Evolutionary conservation across 2,329 filamentous ascomycete genomes (phyloP).

Genomic region (Davidsoniella neocaledoniae): DNA sequence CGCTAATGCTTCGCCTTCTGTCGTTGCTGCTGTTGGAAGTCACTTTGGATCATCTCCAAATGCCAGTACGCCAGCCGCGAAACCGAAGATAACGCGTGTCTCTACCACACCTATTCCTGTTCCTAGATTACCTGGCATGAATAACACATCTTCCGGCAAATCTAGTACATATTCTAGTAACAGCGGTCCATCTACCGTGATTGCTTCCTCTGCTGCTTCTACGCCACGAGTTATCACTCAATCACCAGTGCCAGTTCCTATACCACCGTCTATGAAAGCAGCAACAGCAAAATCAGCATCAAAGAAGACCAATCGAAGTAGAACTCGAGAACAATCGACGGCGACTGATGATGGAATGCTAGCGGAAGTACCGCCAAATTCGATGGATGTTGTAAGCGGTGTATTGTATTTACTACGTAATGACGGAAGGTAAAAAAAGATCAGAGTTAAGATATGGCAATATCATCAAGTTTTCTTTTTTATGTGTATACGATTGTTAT

Average conservation of each 20-base stretch:
- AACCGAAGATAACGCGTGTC: constrained; percentile 13
- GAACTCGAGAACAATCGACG: not conserved
- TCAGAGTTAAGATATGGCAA: too few species aligned
- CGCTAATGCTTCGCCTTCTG: not conserved
- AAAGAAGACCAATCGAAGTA: not conserved
- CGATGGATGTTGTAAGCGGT: constrained; percentile 33
- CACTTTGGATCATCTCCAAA: not conserved
- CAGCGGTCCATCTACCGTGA: too few species aligned
- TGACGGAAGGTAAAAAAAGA: too few species aligned
- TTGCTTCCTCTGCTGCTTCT: not conserved
- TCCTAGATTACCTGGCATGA: constrained; percentile 13
- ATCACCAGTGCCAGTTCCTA: not conserved
- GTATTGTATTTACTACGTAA: constrained; percentile 24
- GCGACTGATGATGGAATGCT: constrained; percentile 19
- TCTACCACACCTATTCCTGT: constrained; percentile 20
- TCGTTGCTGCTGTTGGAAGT: not conserved
- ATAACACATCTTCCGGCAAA: not conserved
- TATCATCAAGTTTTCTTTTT: too few species aligned
- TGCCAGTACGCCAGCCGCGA: not conserved
- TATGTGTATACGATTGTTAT: too few species aligned
- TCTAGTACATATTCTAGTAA: constrained; percentile 1
- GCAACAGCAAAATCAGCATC: not conserved
- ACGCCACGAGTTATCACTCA: constrained; percentile 8
- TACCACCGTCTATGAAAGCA: not conserved
- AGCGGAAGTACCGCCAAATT: constrained; percentile 27